Evolutionary conservation across 352 stramenopile genomes (phyloP), one percentile per base, ranked within the genome.

Genomic region (Phytophthora pseudosyringae): DNA sequence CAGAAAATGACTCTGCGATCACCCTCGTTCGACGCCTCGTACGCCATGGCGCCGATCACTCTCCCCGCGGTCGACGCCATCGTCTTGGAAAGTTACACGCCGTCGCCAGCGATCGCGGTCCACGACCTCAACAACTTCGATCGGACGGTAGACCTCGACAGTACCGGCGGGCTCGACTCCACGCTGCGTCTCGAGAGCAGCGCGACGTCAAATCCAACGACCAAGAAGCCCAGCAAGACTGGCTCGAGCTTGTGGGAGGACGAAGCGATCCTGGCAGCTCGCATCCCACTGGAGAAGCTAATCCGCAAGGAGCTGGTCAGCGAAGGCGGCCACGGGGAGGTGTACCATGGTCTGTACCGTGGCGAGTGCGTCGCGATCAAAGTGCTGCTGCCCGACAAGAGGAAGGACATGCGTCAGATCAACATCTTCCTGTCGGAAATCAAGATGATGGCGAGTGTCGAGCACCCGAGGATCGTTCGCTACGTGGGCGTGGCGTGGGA

Each of bases 401-500:
- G 66, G 29, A 74, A 68, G 31, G 69, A 81, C 31, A 69, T 81
- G 73, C 60, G 64, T 26, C 67, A 89, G 49, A 86, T 89, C 39
- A 73, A 80, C 18, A 68, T 70, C 10, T 88, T 91, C 55, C 54
- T 86, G 18, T 53, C 55, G 12, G 79, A 91, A 55, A 78, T 83
- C 38, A 83, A 83, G 52, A 61, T 89, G 45, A 86, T 90, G 73
- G 69, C 80, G 8, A 71, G 40, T 10, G 45, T 91, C 4, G 75
- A 89, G 13, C 84, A 93, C 51, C 67, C 75, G 9, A 62, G 73
- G 9, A 87, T 93, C 15, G 78, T 91, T 2, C 71, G 58, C 7
- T 90, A 91, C 35, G 56, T 91, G 16, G 84, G 78, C 5, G 75
- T 83, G 13, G 73, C 78, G 5, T 89, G 80, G 80, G 77, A 84